Base-by-base conservation (phyloP, 768 basidiomycete genomes). In the Kwoniella mangroviensis region DNA sequence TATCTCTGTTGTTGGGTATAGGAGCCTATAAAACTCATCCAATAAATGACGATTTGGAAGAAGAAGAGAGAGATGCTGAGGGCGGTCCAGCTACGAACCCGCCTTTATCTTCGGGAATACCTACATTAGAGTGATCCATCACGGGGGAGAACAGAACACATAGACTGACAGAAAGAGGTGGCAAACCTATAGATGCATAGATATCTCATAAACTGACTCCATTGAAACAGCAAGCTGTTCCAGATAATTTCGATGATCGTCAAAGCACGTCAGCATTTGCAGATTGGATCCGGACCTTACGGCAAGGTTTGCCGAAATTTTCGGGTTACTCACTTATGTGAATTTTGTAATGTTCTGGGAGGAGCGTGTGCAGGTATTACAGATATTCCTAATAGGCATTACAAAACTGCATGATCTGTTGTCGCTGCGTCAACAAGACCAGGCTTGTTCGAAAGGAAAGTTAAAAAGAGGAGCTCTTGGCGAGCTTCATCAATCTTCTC, bases 191-290 rank as follows among this genome's bases (percentile, higher is more conserved):
- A 63, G 62, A 51, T 54, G 62, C 62, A 51, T 63, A 51, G 52
- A 63, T 34, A 41, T 59, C 34, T 22, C 45, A 0, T 19, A 49
- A 43, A 19, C 15, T 15, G 13, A 49, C 13, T 49, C 52, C n/a
- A 26, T 1, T 43, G n/a, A 53, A 54, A 52, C 34, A 34, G 34
- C 34, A 34, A 34, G 34, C 6, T 34, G 59, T 67, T 55, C 51
- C 49, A 34, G 52, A 55, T 41, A 52, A 21, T 12, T 21, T 49
- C 17, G 26, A 56, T 65, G 63, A 65, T 65, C 63, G 63, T 65
- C 63, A 65, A 45, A 65, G 63, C 63, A 65, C 63, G 63, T 65
- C 63, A 65, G 24, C 12, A n/a, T 26, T 57, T 26, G 19, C 10
- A 42, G n/a, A 60, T 19, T 26, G 28, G 34, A 60, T 42, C 11